A percentile compares a stretch with the other conserved stretches of the same genome.
Conservation (phyloP, 768 basidiomycete species). For the Rhodotorula kratochvilovae region DNA sequence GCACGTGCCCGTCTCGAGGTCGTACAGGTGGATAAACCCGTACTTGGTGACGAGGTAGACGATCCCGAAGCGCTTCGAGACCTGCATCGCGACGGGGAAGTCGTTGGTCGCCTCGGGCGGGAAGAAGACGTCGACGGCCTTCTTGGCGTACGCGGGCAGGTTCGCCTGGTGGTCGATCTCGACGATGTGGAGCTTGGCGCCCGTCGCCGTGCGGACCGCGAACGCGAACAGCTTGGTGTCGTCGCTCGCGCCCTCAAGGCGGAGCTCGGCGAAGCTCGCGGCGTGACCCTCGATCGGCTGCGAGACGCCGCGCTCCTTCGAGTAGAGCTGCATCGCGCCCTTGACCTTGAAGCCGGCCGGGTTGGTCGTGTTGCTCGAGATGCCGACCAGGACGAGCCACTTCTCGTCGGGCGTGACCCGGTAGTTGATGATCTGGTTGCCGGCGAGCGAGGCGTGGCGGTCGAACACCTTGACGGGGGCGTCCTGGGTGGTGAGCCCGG, state of each 20-base stretch:
- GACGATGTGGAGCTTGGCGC: slow-evolving; percentile 97
- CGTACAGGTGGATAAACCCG: slow-evolving; percentile 98
- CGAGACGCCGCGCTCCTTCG: slow-evolving; percentile 81
- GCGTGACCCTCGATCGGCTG: slow-evolving; percentile 99
- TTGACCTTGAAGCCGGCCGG: slow-evolving; percentile 98
- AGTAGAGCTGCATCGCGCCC: slow-evolving; percentile 96
- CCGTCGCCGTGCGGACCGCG: slow-evolving; percentile 89
- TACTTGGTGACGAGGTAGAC: slow-evolving; percentile 97
- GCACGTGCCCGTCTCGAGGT: slow-evolving; percentile 92
- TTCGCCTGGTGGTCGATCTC: slow-evolving; percentile 94
- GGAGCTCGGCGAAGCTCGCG: slow-evolving; percentile 87
- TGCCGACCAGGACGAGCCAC: slow-evolving; percentile 95
- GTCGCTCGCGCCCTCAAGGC: slow-evolving; percentile 78
- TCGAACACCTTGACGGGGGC: slow-evolving; percentile 88
- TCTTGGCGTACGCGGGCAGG: slow-evolving; percentile 90
- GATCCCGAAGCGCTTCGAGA: slow-evolving; percentile 87
- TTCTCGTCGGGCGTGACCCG: slow-evolving; percentile 86
- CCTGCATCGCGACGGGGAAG: slow-evolving; percentile 99
- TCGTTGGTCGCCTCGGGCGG: slow-evolving; percentile 96
- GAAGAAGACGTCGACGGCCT: slow-evolving; percentile 98
- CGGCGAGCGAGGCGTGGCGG: slow-evolving; percentile 86
- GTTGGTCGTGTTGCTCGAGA: slow-evolving; percentile 83
- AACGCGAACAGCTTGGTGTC: slow-evolving; percentile 90
- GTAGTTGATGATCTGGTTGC: slow-evolving; percentile 98
- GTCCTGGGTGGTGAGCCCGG: slow-evolving; percentile 54